A percentile compares a stretch with the other conserved stretches of the same genome.
These are phyloP conservation scores for Wickerhamiella parazyma DNA, from an alignment of 805 yeast genomes.

Conservation along the genomic window DNA sequence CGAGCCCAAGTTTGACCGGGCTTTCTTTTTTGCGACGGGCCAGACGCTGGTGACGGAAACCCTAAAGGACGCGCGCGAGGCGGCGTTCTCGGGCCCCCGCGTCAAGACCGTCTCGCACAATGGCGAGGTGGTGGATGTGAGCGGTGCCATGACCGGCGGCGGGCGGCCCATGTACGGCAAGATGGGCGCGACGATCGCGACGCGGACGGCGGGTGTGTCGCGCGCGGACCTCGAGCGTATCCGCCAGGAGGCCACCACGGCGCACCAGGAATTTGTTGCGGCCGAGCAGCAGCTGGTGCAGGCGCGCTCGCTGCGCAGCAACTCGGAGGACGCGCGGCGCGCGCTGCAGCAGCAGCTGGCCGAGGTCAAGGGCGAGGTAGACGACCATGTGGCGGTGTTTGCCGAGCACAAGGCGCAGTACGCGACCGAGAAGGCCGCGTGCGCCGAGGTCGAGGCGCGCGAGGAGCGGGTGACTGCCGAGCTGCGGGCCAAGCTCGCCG, in stretches of 20 bases:
- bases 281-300: background rate
- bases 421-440: background rate
- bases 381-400: background rate
- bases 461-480: background rate
- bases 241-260: background rate
- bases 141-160: constrained; percentile 97
- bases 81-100: constrained; percentile 72
- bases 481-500: background rate
- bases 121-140: constrained; percentile 80
- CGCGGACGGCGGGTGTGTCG: constrained; percentile 2
- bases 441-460: background rate
- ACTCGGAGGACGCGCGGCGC: background rate
- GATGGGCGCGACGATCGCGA: constrained; percentile 32
- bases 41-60: constrained; percentile 80
- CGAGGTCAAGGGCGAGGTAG: background rate
- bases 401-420: background rate
- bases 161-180: constrained; percentile 65
- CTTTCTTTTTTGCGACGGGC: constrained; percentile 74
- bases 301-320: background rate
- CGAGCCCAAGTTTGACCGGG: constrained; percentile 60
- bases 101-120: constrained; percentile 85
- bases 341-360: background rate
- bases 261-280: background rate
- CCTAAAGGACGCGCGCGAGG: constrained; percentile 65
- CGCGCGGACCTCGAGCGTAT: background rate